These are phyloP conservation scores for Skeletonema costatum DNA, from an alignment of 108 stramenopile genomes.

Conservation along the genomic window DNA sequence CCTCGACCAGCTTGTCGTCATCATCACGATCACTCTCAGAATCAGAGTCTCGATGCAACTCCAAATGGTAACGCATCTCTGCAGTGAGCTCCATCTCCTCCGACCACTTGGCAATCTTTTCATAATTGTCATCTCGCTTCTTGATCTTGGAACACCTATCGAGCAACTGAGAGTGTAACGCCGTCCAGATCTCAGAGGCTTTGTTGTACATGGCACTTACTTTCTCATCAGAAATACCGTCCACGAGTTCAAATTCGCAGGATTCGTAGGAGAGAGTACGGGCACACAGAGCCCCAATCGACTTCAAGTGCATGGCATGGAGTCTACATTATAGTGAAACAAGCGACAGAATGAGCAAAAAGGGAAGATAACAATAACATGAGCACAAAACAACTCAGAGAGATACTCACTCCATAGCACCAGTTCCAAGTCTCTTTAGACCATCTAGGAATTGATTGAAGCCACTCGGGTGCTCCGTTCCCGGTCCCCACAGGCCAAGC, in stretches of 20 bases:
- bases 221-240: slow-evolving; percentile 51
- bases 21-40: slow-evolving; percentile 18
- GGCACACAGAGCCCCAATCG: slow-evolving; percentile 19
- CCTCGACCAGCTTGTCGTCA: slow-evolving; percentile 10
- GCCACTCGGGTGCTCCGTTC: slow-evolving; percentile 20
- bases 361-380: not conserved
- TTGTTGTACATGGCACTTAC: slow-evolving; percentile 47
- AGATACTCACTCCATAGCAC: slow-evolving; percentile 28
- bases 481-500: slow-evolving; percentile 61
- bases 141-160: not conserved
- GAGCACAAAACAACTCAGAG: not conserved
- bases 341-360: not conserved
- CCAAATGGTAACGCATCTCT: slow-evolving; percentile 7
- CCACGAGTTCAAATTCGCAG: slow-evolving; percentile 43
- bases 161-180: slow-evolving; percentile 17
- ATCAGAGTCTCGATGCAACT: slow-evolving; percentile 14
- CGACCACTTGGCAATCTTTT: not conserved
- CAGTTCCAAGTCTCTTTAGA: slow-evolving; percentile 8
- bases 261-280: slow-evolving; percentile 31
- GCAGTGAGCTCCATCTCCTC: not conserved
- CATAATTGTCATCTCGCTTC: not conserved
- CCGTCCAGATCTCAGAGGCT: slow-evolving; percentile 48
- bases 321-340: not conserved
- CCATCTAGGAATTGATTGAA: slow-evolving; percentile 23
- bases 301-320: slow-evolving; percentile 33